Percentiles rank a stretch among this genome's conserved stretches.
These are phyloP conservation scores for Aspergillus caelatus DNA, from an alignment of 2,329 filamentous ascomycete genomes.

Conservation along the genomic window DNA sequence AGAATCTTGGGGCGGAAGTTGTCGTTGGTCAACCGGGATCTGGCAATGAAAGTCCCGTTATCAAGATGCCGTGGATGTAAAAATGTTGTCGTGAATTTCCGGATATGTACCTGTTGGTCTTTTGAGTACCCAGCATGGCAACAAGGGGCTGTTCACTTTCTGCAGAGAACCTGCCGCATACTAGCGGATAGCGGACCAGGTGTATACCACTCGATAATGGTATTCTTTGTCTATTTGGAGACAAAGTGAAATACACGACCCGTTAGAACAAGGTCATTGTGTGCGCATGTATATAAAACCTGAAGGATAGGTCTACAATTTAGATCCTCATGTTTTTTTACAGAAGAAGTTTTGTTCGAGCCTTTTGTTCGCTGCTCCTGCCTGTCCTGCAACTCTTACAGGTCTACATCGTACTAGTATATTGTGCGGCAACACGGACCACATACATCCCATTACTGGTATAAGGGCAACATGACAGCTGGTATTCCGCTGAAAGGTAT, in stretches of 20 bases:
- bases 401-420: neutral
- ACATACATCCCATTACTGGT: neutral
- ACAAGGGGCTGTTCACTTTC: neutral
- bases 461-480: neutral
- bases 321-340: neutral
- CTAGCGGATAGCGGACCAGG: neutral
- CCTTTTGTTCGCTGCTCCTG: neutral
- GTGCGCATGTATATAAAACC: neutral
- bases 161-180: neutral
- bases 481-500: neutral
- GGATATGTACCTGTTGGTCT: neutral
- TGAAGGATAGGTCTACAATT: neutral
- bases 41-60: conserved; percentile 28
- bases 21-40: conserved; percentile 36
- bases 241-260: neutral
- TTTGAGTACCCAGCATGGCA: neutral
- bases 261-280: neutral
- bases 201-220: neutral
- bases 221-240: neutral
- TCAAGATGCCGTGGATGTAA: conserved; percentile 31
- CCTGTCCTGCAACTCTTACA: neutral
- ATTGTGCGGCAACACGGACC: neutral
- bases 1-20: conserved; percentile 33
- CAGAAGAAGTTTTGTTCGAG: neutral
- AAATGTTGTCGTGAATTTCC: too few relatives aligned